Conservation (phyloP, 768 basidiomycete species). For the Udeniomyces megalosporus region DNA sequence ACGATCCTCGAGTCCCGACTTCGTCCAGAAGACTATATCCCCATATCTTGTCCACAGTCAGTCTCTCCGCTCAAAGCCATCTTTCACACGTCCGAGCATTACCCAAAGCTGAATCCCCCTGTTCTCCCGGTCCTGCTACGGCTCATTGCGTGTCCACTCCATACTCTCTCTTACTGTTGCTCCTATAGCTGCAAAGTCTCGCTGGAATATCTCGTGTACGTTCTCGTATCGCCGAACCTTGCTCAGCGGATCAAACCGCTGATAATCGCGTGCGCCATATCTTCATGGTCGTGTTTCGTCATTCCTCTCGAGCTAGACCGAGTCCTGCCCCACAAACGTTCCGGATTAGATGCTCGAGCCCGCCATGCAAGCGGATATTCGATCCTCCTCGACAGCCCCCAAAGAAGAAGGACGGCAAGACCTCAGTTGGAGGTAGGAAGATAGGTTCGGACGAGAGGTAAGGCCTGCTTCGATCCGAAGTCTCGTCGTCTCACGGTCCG, state of each 20-base stretch:
- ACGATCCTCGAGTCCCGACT: constrained; percentile 4
- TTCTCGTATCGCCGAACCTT: neutral
- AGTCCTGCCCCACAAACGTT: neutral
- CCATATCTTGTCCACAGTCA: neutral
- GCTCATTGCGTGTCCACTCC: neutral
- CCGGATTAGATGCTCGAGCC: neutral
- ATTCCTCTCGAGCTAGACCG: neutral
- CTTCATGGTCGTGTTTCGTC: neutral
- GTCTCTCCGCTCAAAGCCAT: neutral
- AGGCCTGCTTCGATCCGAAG: too few species aligned
- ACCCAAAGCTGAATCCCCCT: neutral
- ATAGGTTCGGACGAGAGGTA: constrained; percentile 8
- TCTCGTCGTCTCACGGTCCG: too few species aligned
- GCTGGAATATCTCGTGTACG: constrained; percentile 9
- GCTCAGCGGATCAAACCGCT: too few species aligned
- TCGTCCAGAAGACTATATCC: neutral
- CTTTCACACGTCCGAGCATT: too few species aligned
- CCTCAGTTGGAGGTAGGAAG: neutral
- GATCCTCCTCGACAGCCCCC: neutral
- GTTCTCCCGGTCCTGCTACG: neutral
- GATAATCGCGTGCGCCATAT: too few species aligned
- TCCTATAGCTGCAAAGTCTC: constrained; percentile 10
- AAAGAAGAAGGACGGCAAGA: neutral
- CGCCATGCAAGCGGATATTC: constrained; percentile 6
- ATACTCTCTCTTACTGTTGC: neutral